Evolutionary conservation across 1,284 basidiomycete species (phyloP).

Genomic region (Ceratorhiza oryzae-sativae): DNA sequence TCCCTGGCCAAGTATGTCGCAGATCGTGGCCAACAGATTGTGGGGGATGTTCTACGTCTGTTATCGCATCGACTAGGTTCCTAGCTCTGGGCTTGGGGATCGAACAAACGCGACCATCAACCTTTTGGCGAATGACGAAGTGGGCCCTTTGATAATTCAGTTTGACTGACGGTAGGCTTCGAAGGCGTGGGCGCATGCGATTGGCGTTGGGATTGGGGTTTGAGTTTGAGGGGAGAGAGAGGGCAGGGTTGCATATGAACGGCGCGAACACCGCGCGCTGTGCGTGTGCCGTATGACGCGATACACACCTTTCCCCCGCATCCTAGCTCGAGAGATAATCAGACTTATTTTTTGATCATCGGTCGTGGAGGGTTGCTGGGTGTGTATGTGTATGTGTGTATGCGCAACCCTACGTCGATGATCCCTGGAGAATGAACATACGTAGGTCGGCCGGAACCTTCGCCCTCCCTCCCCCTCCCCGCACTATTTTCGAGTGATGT

Average conservation of each 20-base stretch:
- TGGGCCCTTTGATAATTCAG: background rate
- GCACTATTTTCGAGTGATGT: background rate
- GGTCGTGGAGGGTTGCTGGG: background rate
- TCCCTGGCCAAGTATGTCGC: slow-evolving; percentile 15
- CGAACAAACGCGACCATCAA: slow-evolving; percentile 15
- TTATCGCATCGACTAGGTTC: background rate
- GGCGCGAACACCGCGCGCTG: no score
- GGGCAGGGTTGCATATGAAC: background rate
- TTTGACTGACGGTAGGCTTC: background rate
- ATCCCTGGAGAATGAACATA: background rate
- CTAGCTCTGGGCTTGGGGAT: slow-evolving; percentile 13
- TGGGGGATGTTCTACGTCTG: slow-evolving; percentile 2
- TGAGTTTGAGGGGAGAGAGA: no score
- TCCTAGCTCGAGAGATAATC: background rate
- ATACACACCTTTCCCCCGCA: background rate
- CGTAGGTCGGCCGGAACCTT: no score
- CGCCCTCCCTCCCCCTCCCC: background rate
- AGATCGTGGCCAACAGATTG: background rate
- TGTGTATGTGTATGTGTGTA: background rate
- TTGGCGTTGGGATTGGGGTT: slow-evolving; percentile 16
- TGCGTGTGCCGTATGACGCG: no score
- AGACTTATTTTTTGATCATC: background rate
- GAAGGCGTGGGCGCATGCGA: background rate
- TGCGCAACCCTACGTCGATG: background rate
- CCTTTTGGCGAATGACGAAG: background rate